phyloP scores from a whole-genome alignment of 495 filamentous ascomycete species.

The Xeromyces bisporus region DNA sequence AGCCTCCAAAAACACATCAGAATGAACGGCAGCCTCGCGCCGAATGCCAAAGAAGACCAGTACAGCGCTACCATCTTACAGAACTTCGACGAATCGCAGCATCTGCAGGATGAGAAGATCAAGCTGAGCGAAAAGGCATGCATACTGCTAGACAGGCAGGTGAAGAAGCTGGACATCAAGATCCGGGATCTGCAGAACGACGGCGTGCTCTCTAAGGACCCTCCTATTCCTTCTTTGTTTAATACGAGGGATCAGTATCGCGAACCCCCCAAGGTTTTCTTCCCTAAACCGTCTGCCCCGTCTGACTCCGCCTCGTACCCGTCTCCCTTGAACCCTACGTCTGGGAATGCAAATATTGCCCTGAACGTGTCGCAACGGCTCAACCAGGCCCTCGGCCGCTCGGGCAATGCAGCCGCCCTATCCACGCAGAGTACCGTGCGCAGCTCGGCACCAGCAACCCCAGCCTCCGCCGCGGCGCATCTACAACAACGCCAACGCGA shows the following conservation, averaged over 20 bases:
- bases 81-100: conserved; percentile 51
- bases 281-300: conserved; percentile 29
- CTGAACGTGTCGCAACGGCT: conserved; percentile 29
- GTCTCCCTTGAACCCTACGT: conserved; percentile 25
- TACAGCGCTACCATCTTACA: conserved; percentile 53
- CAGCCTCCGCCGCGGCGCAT: conserved; percentile 42
- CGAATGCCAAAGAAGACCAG: conserved; percentile 74
- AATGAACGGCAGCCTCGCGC: conserved; percentile 56
- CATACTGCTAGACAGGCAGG: conserved; percentile 68
- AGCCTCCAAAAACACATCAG: conserved; percentile 86
- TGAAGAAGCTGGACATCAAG: conserved; percentile 71
- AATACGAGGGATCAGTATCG: conserved; percentile 40
- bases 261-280: conserved; percentile 36
- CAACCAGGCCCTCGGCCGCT: conserved; percentile 24
- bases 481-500: conserved; percentile 52
- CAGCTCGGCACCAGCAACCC: conserved; percentile 48
- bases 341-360: conserved; percentile 25
- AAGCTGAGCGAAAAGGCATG: conserved; percentile 61
- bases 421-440: conserved; percentile 16
- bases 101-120: conserved; percentile 77
- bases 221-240: conserved; percentile 63
- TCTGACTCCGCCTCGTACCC: conserved; percentile 21
- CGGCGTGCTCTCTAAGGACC: conserved; percentile 59
- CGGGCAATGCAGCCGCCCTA: conserved; percentile 7
- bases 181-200: conserved; percentile 71